These are phyloP conservation scores for Cochlearia excelsa DNA, from an alignment of 345 rosid genomes.

Conservation along the genomic window DNA sequence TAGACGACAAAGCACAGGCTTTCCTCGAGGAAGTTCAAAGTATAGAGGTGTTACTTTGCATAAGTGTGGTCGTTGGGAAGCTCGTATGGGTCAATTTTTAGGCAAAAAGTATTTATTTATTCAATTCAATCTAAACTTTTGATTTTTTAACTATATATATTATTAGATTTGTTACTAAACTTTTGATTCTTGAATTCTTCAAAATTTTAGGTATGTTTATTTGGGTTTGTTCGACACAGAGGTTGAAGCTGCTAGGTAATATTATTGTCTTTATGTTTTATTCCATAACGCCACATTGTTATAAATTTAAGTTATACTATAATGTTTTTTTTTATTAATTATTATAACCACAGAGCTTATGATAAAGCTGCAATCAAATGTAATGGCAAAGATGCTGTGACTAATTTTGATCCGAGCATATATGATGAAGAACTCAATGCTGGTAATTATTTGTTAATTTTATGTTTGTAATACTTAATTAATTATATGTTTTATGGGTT, in stretches of 20 bases:
- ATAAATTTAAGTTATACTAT: not conserved
- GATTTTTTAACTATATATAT: not conserved
- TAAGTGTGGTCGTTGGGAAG: conserved; percentile 99
- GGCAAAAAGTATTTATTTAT: conserved; percentile 70
- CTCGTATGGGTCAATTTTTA: conserved; percentile 95
- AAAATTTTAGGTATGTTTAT: conserved; percentile 72
- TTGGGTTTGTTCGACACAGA: conserved; percentile 92
- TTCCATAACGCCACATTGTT: conserved; percentile 6
- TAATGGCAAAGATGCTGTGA: conserved; percentile 88
- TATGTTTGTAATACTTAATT: not conserved
- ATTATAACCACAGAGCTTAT: conserved; percentile 59
- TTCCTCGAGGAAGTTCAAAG: conserved; percentile 96
- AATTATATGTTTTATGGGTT: not conserved
- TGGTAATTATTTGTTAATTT: conserved; percentile 11
- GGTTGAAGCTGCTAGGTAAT: conserved; percentile 93
- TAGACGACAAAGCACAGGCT: conserved; percentile 98
- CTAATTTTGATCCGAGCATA: conserved; percentile 74
- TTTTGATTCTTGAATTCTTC: conserved; percentile 4
- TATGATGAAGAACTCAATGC: conserved; percentile 52
- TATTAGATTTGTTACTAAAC: not conserved
- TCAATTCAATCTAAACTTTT: not conserved
- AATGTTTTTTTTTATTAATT: not conserved
- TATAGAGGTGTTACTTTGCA: conserved; percentile 98
- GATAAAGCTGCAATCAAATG: conserved; percentile 90
- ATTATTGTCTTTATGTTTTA: conserved; percentile 8